Evolutionary conservation across 1,284 basidiomycete species (phyloP).

Genomic region (Trichosporon sp.): DNA sequence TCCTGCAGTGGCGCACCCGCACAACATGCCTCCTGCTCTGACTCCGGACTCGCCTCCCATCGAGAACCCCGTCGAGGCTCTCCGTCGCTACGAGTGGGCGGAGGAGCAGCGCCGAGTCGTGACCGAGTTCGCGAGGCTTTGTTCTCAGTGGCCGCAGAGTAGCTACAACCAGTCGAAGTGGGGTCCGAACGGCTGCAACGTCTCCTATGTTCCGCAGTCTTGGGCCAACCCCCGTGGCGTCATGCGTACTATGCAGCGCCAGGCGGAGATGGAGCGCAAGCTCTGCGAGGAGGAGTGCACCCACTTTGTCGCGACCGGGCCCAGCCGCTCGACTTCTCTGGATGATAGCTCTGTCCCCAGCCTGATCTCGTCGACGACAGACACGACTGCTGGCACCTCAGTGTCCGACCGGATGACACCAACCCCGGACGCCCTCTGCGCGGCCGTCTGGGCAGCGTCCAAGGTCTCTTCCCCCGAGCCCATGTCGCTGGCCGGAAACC

Average conservation of each 20-base stretch:
- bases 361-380: slow-evolving; percentile 19
- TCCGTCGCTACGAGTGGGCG: slow-evolving; percentile 31
- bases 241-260: slow-evolving; percentile 58
- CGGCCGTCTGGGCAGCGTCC: slow-evolving; percentile 18
- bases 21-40: slow-evolving; percentile 22
- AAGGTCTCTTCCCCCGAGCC: neutral
- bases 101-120: slow-evolving; percentile 34
- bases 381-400: slow-evolving; percentile 25
- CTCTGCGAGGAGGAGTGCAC: slow-evolving; percentile 23
- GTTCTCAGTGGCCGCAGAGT: slow-evolving; percentile 66
- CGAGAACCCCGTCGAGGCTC: slow-evolving; percentile 21
- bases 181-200: slow-evolving; percentile 55
- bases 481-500: slow-evolving; percentile 6
- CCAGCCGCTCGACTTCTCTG: slow-evolving; percentile 19
- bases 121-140: slow-evolving; percentile 40
- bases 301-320: slow-evolving; percentile 25
- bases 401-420: slow-evolving; percentile 7
- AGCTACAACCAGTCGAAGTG: slow-evolving; percentile 74
- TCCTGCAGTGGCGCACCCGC: slow-evolving; percentile 17
- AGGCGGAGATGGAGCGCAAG: slow-evolving; percentile 52
- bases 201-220: slow-evolving; percentile 64
- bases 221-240: slow-evolving; percentile 64
- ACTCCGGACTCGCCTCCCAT: slow-evolving; percentile 17
- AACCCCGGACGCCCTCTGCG: slow-evolving; percentile 11
- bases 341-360: slow-evolving; percentile 27